Percentiles rank a stretch among this genome's conserved stretches.
Conservation (phyloP, 2,329 filamentous ascomycete species). For the Fusarium setosum region DNA sequence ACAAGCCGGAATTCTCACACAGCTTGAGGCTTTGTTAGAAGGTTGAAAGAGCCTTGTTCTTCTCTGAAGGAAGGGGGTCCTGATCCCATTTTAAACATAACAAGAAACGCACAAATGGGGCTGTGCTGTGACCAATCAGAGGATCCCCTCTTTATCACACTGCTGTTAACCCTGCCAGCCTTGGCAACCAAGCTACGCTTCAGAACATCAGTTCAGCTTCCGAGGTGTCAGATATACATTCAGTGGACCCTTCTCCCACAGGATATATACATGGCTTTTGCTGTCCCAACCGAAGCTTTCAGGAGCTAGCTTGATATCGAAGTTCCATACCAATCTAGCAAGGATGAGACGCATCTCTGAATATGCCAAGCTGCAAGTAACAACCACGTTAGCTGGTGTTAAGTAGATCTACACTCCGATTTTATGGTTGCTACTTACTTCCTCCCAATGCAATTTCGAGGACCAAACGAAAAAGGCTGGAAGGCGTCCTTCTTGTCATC, state of each 20-base stretch:
- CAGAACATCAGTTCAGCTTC: too few relatives aligned
- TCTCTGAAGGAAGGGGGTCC: too few relatives aligned
- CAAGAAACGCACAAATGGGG: too few relatives aligned
- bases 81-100: too few relatives aligned
- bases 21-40: too few relatives aligned
- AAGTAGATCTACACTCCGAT: not conserved
- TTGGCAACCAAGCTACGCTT: too few relatives aligned
- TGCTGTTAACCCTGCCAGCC: too few relatives aligned
- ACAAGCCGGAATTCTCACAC: too few relatives aligned
- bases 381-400: not conserved
- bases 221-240: not conserved
- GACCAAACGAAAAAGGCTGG: constrained; percentile 60
- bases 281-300: not conserved
- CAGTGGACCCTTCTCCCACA: constrained; percentile 2
- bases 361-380: not conserved
- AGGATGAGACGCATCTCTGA: constrained; percentile 2
- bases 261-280: not conserved
- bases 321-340: not conserved
- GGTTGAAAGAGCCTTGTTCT: too few relatives aligned
- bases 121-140: too few relatives aligned
- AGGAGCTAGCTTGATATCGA: not conserved
- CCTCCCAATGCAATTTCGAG: constrained; percentile 61
- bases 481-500: constrained; percentile 53
- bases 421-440: constrained; percentile 52
- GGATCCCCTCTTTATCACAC: too few relatives aligned